A percentile compares a stretch with the other conserved stretches of the same genome.
phyloP scores from a whole-genome alignment of 192 early-diverging fungal species.

The Backusella westeae region DNA sequence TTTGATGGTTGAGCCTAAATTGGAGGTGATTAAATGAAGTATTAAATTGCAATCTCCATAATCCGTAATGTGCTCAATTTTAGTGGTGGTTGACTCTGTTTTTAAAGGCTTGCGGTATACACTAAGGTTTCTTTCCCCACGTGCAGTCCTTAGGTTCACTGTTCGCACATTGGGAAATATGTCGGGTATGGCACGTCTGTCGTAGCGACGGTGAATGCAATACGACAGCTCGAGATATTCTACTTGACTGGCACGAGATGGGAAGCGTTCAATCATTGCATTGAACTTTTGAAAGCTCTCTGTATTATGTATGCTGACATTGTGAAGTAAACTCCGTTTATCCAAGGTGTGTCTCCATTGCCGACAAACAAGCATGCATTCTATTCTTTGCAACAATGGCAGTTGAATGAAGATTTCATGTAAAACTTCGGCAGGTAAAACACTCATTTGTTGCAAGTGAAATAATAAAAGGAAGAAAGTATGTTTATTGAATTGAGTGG shows the following conservation, averaged over 20 bases:
- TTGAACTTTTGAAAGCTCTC: neutral
- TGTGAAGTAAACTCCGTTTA: neutral
- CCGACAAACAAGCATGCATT: neutral
- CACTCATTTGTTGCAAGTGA: neutral
- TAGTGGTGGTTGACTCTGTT: neutral
- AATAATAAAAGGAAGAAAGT: neutral
- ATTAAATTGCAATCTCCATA: neutral
- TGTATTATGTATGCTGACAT: neutral
- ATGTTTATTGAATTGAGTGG: too few species aligned
- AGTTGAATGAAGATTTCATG: neutral
- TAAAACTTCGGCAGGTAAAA: neutral
- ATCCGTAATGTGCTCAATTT: neutral
- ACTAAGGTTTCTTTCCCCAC: neutral
- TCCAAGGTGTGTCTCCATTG: neutral
- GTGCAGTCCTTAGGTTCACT: neutral
- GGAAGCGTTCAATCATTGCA: neutral
- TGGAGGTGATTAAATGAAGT: neutral
- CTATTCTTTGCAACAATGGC: neutral
- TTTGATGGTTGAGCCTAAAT: neutral
- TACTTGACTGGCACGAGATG: neutral
- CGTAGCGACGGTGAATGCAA: neutral
- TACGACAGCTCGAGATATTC: neutral
- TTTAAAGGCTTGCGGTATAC: neutral
- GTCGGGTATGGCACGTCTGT: neutral
- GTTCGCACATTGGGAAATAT: neutral